Base-by-base conservation (phyloP, 164 flowering plant species). In the Akebia trifoliata region DNA sequence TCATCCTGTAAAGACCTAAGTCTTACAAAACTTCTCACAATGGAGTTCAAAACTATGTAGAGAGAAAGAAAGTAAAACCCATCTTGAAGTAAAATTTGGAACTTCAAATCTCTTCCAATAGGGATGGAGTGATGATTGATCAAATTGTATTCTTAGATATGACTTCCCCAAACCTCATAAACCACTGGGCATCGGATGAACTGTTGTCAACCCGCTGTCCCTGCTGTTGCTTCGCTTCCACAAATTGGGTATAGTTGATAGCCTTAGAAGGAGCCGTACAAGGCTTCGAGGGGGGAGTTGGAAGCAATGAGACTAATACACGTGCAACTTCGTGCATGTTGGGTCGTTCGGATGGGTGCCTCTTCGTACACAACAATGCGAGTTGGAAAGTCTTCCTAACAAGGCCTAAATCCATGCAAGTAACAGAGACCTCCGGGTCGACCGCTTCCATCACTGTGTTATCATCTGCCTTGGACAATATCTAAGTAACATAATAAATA, bases 381-480 rank as follows among this genome's bases (percentile, higher is more conserved):
- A 92, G 94, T 54, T 87, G 97, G 68, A 89, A 87, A 10, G 82
- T 75, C 73, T 89, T 89, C 45, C 73, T 69, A 3, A 84, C 84
- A n/a, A 81, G 85, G 10, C 69, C 34, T 26, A 77, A 29, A 60
- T 92, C 91, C 64, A 81, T 69, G 71, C 98, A 89, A 1, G 97
- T 92, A n/a, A 87, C 80, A 1, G 94, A 85, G 0, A 92, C 94
- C 66, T 89, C 98, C 0, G 91, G 87, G 43, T 92, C 97, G 32
- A 89, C 95, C 3, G 86, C 83, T 25, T 92, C 95, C 98, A 92
- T 92, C 17, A 92, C 78, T 0, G 94, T 83, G 63, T 92, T 80
- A 43, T 81, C 75, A 60, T 85, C 91, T 8, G 93, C 83, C 76
- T 78, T 87, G 1, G 89, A 77, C 57, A 89, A 52, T 61, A 92